Evolutionary conservation across 2,329 filamentous ascomycete genomes (phyloP).

Genomic region (Fonsecaea pedrosoi): DNA sequence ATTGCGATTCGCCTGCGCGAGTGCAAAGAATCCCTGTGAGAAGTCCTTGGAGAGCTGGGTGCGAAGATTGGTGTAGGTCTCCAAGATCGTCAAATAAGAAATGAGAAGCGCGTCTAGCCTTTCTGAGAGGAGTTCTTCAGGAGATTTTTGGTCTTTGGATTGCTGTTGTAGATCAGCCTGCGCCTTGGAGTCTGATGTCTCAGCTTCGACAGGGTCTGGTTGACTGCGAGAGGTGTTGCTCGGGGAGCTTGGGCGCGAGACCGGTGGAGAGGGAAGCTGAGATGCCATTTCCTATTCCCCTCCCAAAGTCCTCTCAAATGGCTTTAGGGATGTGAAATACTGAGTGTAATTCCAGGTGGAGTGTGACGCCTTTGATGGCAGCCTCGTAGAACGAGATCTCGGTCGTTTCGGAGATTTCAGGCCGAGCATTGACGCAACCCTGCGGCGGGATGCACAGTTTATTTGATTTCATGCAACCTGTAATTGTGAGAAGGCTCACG

Average conservation of each 20-base stretch:
- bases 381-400: slow-evolving; percentile 22
- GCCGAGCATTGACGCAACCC: slow-evolving; percentile 31
- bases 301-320: neutral
- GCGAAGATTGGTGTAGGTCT: slow-evolving; percentile 42
- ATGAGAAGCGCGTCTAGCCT: slow-evolving; percentile 37
- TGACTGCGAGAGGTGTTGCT: slow-evolving; percentile 3
- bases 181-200: neutral
- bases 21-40: slow-evolving; percentile 52
- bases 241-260: slow-evolving; percentile 21
- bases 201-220: neutral
- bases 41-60: slow-evolving; percentile 36
- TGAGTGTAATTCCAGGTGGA: neutral
- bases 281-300: neutral
- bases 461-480: neutral
- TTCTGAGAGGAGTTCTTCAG: slow-evolving; percentile 14
- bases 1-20: slow-evolving; percentile 58
- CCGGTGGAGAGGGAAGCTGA: slow-evolving; percentile 30
- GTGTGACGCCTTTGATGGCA: neutral
- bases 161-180: neutral
- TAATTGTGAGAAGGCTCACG: neutral
- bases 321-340: too few species aligned
- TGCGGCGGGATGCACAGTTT: slow-evolving; percentile 18
- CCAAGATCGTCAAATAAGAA: slow-evolving; percentile 38
- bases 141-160: neutral
- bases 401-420: slow-evolving; percentile 30